Conservation (phyloP, 495 filamentous ascomycete genomes). For the Copromyces sp. region DNA sequence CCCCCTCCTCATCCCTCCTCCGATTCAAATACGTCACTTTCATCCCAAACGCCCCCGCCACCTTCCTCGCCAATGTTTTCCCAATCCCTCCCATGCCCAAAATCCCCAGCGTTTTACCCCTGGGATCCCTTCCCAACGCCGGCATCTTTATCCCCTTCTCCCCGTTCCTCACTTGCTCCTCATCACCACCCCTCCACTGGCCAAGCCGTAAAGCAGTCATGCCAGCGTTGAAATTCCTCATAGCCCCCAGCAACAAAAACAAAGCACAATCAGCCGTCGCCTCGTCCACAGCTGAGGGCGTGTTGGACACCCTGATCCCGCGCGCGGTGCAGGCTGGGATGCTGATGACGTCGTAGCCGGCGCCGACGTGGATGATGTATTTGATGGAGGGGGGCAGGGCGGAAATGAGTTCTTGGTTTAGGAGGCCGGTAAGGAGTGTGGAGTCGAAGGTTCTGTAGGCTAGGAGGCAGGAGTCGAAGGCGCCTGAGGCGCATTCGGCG, state of each 20-base stretch:
- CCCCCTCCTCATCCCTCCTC: constrained; percentile 33
- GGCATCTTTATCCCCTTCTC: constrained; percentile 2
- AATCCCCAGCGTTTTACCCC: constrained; percentile 65
- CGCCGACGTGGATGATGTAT: constrained; percentile 79
- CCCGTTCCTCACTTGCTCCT: background rate
- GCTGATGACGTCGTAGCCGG: constrained; percentile 76
- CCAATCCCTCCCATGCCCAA: constrained; percentile 88
- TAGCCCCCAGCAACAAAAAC: constrained; percentile 67
- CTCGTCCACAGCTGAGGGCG: constrained; percentile 70
- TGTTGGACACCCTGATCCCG: constrained; percentile 63
- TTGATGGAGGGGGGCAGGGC: constrained; percentile 55
- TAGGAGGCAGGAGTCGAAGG: constrained; percentile 55
- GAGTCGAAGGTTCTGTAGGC: constrained; percentile 73
- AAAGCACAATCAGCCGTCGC: constrained; percentile 70
- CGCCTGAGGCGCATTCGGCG: constrained; percentile 57
- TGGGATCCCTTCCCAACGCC: constrained; percentile 54
- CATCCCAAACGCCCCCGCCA: constrained; percentile 53
- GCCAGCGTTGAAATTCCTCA: constrained; percentile 57
- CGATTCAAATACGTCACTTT: constrained; percentile 61
- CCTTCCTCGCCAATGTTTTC: constrained; percentile 33
- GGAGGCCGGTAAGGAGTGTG: constrained; percentile 52
- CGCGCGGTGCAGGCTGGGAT: constrained; percentile 57
- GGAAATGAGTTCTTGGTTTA: constrained; percentile 57
- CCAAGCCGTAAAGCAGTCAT: constrained; percentile 54
- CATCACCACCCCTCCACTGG: constrained; percentile 43